Conservation (phyloP, 2,329 filamentous ascomycete genomes). For the Grosmannia serpens region DNA sequence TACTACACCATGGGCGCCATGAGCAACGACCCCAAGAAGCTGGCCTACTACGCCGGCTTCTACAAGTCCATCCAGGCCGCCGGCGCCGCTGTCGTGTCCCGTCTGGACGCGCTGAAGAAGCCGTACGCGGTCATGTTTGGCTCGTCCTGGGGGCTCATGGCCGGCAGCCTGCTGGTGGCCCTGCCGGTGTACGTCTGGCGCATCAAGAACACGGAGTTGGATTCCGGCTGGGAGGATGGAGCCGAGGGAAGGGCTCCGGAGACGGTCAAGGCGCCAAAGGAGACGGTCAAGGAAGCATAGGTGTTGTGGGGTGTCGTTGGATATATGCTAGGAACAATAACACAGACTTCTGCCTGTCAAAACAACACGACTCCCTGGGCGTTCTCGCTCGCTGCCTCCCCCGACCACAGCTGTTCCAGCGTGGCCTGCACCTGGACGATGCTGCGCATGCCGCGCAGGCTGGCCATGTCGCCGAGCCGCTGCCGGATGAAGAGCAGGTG, state of each 20-base stretch:
- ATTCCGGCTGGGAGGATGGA: neutral
- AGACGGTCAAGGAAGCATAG: neutral
- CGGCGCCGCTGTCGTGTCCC: conserved; percentile 4
- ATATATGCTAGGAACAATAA: neutral
- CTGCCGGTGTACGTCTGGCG: conserved; percentile 8
- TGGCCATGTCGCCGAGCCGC: neutral
- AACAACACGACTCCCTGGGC: neutral
- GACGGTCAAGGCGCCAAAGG: no score
- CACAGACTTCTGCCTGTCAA: no score
- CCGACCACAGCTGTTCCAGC: neutral
- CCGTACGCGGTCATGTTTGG: conserved; percentile 6
- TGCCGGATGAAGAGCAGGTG: neutral
- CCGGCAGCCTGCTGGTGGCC: conserved; percentile 6
- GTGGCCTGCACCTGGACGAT: neutral
- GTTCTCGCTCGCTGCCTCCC: neutral
- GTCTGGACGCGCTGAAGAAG: conserved; percentile 5
- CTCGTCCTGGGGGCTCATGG: conserved; percentile 5
- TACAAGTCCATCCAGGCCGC: conserved; percentile 11
- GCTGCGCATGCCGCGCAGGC: neutral
- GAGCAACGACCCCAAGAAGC: conserved; percentile 9
- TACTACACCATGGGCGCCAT: conserved; percentile 10
- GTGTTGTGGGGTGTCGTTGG: no score
- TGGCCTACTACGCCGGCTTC: conserved; percentile 8
- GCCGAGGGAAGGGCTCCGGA: neutral
- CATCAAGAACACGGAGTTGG: conserved; percentile 4